Conservation (phyloP, 1,139 yeast genomes). For the Kurtzmaniella quercitrusa region DNA sequence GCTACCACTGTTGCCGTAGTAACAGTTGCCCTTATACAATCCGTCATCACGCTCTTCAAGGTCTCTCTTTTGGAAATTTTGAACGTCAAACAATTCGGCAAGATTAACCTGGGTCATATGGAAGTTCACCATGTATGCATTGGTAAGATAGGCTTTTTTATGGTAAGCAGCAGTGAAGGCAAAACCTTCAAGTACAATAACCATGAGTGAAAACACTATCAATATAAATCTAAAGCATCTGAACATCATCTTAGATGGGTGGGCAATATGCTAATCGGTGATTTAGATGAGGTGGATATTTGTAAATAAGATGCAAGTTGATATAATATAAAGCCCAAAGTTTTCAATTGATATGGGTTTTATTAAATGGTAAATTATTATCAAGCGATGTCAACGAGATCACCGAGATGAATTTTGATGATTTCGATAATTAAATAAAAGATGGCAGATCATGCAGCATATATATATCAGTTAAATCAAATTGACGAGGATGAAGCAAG, state of each 20-base stretch:
- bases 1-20: constrained; percentile 5
- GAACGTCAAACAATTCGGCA: constrained; percentile 23
- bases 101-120: constrained; percentile 34
- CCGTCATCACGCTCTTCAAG: constrained; percentile 2
- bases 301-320: too few species aligned
- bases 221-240: constrained; percentile 33
- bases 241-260: constrained; percentile 19
- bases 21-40: constrained; percentile 2
- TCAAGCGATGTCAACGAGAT: not conserved
- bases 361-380: too few species aligned
- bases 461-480: not conserved
- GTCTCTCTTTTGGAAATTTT: constrained; percentile 10
- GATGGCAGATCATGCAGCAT: not conserved
- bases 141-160: constrained; percentile 23
- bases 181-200: constrained; percentile 32
- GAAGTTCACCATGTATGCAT: constrained; percentile 34
- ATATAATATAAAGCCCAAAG: too few species aligned
- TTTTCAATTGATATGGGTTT: too few species aligned
- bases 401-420: too few species aligned
- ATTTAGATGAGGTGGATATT: too few species aligned
- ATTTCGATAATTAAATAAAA: not conserved
- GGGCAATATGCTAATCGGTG: too few species aligned
- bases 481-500: too few species aligned
- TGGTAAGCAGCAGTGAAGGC: constrained; percentile 42
- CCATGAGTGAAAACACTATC: constrained; percentile 32